Percentiles rank a stretch among this genome's conserved stretches.
Conservation (phyloP, 2,329 filamentous ascomycete genomes). For the Botryotinia calthae region DNA sequence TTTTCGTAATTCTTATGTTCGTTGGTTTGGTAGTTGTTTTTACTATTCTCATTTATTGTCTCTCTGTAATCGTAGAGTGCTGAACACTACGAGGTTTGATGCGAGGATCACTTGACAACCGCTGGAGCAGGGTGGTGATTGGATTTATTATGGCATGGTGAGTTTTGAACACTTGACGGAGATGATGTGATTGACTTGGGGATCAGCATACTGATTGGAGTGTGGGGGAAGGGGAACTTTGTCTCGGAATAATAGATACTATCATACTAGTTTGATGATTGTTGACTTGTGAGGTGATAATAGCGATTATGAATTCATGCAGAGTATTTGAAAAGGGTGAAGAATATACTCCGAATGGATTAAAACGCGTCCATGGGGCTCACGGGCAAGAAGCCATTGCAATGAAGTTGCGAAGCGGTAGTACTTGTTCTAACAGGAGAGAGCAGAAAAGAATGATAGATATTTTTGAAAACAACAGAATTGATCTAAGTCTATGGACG, state of each 20-base stretch:
- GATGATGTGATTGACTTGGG: too few species aligned
- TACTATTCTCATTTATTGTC: too few species aligned
- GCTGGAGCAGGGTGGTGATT: too few species aligned
- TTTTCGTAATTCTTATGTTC: background rate
- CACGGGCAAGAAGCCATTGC: background rate
- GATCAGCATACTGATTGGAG: too few species aligned
- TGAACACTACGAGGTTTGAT: too few species aligned
- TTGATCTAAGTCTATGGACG: background rate
- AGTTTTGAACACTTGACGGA: too few species aligned
- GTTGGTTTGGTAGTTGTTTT: too few species aligned
- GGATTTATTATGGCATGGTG: too few species aligned
- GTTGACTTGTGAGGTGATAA: background rate
- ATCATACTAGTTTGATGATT: too few species aligned
- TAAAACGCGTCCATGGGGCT: background rate
- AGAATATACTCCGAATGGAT: background rate
- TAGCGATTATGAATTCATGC: background rate
- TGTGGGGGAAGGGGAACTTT: background rate
- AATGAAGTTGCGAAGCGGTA: background rate
- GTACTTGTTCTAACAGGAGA: background rate
- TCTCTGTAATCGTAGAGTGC: background rate
- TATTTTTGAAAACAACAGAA: background rate
- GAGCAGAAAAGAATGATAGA: background rate
- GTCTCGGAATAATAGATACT: background rate
- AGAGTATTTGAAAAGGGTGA: background rate
- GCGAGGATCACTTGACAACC: too few species aligned